Evolutionary conservation across 208 protist species (phyloP).

Genomic region (Porcisia deanei): DNA sequence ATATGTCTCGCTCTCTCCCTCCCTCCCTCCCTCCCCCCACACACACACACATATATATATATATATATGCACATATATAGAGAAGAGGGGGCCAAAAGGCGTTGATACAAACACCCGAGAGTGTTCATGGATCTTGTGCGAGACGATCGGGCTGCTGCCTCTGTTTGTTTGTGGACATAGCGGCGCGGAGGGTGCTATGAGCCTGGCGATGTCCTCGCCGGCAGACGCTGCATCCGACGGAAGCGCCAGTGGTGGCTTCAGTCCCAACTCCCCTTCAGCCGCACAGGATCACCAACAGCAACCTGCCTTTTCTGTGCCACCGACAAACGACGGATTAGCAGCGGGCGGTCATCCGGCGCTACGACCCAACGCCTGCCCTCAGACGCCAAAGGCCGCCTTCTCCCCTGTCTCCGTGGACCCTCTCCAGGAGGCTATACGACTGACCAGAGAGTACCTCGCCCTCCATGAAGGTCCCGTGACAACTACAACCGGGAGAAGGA

Average conservation of each 20-base stretch:
- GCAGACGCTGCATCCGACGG: neutral
- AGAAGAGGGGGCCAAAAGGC: neutral
- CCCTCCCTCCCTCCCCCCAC: neutral
- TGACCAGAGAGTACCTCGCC: slow-evolving; percentile 16
- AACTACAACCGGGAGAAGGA: neutral
- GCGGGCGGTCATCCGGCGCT: neutral
- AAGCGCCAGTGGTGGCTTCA: neutral
- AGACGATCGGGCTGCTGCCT: neutral
- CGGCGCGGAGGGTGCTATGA: neutral
- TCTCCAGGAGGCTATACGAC: slow-evolving; percentile 12
- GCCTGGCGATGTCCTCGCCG: neutral
- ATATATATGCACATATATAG: neutral
- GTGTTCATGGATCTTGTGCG: too few relatives aligned
- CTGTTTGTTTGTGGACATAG: neutral
- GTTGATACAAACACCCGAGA: too few relatives aligned
- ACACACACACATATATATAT: neutral
- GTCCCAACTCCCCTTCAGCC: neutral
- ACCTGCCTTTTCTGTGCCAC: neutral
- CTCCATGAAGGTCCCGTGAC: neutral
- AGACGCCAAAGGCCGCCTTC: neutral
- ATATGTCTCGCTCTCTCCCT: neutral
- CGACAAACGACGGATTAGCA: neutral
- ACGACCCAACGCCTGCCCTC: neutral
- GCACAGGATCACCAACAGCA: neutral
- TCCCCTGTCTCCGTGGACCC: slow-evolving; percentile 3